A percentile compares a stretch with the other conserved stretches of the same genome.
phyloP scores from a whole-genome alignment of 176 grass and related monocot species.

The Hordeum marinum region DNA sequence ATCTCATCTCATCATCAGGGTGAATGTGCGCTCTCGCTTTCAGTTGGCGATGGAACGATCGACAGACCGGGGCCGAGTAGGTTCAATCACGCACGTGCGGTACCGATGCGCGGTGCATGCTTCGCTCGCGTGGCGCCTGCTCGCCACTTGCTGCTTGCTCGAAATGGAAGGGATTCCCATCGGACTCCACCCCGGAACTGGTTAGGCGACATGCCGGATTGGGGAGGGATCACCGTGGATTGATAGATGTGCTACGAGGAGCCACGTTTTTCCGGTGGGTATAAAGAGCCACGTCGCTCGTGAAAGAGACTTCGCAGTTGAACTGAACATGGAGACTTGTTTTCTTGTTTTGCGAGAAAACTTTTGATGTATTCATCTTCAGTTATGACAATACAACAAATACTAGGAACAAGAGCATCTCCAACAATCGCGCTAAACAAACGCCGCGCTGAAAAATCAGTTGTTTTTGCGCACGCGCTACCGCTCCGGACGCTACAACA shows the following conservation, averaged over 20 bases:
- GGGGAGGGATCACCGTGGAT: not conserved
- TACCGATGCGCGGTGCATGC: not conserved
- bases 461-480: too few species aligned
- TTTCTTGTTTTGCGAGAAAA: too few species aligned
- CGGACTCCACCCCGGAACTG: not conserved
- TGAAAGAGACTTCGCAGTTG: not conserved
- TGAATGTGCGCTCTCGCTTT: not conserved
- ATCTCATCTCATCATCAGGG: not conserved
- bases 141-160: not conserved
- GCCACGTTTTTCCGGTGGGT: not conserved
- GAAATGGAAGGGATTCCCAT: not conserved
- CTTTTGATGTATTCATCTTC: too few species aligned
- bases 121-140: not conserved
- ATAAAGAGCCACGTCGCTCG: not conserved
- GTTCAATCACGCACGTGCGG: not conserved
- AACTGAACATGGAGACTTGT: not conserved
- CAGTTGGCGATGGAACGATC: not conserved
- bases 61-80: not conserved
- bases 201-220: conserved; percentile 11
- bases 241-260: not conserved
- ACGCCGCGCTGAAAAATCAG: too few species aligned
- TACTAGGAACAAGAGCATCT: too few species aligned
- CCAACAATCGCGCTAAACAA: too few species aligned
- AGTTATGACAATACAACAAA: too few species aligned
- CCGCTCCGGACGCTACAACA: too few species aligned